phyloP scores from a whole-genome alignment of 176 grass and related monocot genomes.

The Cocos nucifera region DNA sequence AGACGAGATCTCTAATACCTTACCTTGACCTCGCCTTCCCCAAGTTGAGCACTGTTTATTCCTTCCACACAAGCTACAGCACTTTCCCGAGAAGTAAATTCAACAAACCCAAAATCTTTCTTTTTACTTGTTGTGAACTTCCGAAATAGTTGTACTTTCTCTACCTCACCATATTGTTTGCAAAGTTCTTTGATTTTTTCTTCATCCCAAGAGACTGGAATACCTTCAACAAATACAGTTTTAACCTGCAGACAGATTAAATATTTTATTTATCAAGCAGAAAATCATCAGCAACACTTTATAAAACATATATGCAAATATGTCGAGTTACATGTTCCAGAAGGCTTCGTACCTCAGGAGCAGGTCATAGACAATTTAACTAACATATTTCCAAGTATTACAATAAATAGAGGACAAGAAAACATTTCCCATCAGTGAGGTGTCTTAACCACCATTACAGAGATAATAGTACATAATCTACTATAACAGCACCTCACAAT shows the following conservation, averaged over 20 bases:
- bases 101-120: conserved; percentile 57
- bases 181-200: conserved; percentile 46
- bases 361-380: too few species aligned
- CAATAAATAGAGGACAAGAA: too few species aligned
- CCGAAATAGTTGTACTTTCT: conserved; percentile 38
- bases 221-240: conserved; percentile 55
- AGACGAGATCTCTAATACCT: too few species aligned
- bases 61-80: conserved; percentile 74
- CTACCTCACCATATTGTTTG: conserved; percentile 55
- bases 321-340: too few species aligned
- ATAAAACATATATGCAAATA: too few species aligned
- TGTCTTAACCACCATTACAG: too few species aligned
- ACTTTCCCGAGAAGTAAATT: conserved; percentile 61
- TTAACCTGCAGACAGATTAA: conserved; percentile 44
- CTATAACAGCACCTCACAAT: too few species aligned
- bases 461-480: too few species aligned
- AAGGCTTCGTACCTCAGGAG: too few species aligned
- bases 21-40: conserved; percentile 57
- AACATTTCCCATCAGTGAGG: too few species aligned
- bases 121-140: conserved; percentile 39
- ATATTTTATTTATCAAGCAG: conserved; percentile 1
- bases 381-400: too few species aligned
- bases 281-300: too few species aligned
- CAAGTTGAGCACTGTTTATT: conserved; percentile 45
- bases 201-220: conserved; percentile 68